Base-by-base conservation (phyloP, 331 rosid species). In the Acacia pycnantha region DNA sequence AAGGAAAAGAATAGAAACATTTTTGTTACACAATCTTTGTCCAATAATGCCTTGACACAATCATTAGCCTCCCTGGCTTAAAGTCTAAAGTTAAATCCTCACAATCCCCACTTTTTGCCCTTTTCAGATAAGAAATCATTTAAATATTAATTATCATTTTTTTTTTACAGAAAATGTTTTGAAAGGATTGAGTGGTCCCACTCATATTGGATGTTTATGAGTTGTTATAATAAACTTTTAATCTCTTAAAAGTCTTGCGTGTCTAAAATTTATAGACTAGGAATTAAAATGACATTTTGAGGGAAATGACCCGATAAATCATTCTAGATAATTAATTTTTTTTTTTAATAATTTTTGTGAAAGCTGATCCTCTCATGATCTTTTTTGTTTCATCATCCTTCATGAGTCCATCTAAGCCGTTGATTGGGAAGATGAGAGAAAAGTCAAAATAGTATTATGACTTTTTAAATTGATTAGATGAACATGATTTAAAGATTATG, bases 11-110 rank as follows among this genome's bases (percentile, higher is more conserved):
- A 74, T 73, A 73, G 26, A 77, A 62, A 77, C 33, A 44, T 62
- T 73, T 40, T 80, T 87, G 87, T 84, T 87, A 22, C 51, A 51
- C 82, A 78, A 87, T 87, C 87, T 53, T 31, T 65, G 71, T 65
- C 71, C 71, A 31, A 65, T 15, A 31, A 18, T 65, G 13, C 44
- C 71, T 33, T 65, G 71, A 65, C 71, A 65, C 71, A 65, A 65
- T 65, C 71, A 65, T 65, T 31, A 33, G 44, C 71, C 44, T 65
- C 44, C 44, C 46, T 31, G 41, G 13, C n/a, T 65, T 65, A 65
- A 65, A 31, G 71, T 65, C 71, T 33, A 65, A 31, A 65, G 71
- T 65, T 65, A 31, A 65, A 65, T 65, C 71, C 71, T 7, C 44
- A 33, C 24, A 33, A 65, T 31, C 71, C 71, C 21, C 69, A 62